Conservation (phyloP, 169 alveolate species). For the Plasmodium adleri region DNA sequence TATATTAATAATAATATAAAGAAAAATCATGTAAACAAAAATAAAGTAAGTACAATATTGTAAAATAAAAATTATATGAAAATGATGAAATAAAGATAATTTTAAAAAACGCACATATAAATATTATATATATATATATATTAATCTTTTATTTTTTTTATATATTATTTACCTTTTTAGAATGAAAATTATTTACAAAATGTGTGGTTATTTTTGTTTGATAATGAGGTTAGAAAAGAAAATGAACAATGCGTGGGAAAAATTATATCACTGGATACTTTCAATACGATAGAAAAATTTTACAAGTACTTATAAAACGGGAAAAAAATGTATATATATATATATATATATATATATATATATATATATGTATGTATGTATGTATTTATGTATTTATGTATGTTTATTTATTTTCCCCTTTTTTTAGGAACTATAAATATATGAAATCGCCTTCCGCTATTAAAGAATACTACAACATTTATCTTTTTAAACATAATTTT, state of each 20-base stretch:
- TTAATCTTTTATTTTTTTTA: not conserved
- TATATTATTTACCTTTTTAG: slow-evolving; percentile 14
- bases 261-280: slow-evolving; percentile 41
- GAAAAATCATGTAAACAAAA: slow-evolving; percentile 28
- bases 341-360: not conserved
- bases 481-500: slow-evolving; percentile 57
- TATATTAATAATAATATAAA: slow-evolving; percentile 18
- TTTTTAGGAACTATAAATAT: slow-evolving; percentile 61
- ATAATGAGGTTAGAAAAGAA: slow-evolving; percentile 40
- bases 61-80: slow-evolving; percentile 15
- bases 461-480: slow-evolving; percentile 61
- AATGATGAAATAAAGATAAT: slow-evolving; percentile 1
- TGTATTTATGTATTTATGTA: not conserved
- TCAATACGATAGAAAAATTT: slow-evolving; percentile 68
- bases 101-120: not conserved
- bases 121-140: not conserved
- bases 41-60: slow-evolving; percentile 15
- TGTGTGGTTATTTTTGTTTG: slow-evolving; percentile 64
- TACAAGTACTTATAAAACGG: slow-evolving; percentile 49
- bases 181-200: slow-evolving; percentile 54
- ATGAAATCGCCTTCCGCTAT: slow-evolving; percentile 72
- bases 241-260: slow-evolving; percentile 42
- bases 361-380: not conserved
- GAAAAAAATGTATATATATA: not conserved
- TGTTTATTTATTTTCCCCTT: not conserved